Conservation (phyloP, 257 asterid genomes). For the Perilla frutescens region DNA sequence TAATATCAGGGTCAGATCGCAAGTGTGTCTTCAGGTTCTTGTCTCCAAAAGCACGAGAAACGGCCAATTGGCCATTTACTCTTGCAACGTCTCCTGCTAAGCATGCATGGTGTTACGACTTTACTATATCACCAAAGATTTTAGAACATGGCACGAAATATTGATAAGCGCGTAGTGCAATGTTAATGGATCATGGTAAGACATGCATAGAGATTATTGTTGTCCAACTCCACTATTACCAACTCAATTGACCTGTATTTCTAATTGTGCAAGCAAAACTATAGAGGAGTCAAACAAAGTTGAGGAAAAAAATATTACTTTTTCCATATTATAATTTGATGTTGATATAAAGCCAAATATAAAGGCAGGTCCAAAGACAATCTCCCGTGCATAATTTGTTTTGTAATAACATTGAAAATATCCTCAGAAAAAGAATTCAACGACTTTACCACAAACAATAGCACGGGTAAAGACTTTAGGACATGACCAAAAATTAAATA, state of each 20-base stretch:
- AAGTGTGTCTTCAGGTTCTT: slow-evolving; percentile 84
- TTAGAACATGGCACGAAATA: neutral
- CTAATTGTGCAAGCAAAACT: neutral
- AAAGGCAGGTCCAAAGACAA: no score
- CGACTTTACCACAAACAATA: no score
- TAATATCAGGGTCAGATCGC: slow-evolving; percentile 84
- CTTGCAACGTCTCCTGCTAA: slow-evolving; percentile 90
- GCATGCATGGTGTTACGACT: slow-evolving; percentile 1
- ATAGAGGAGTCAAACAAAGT: neutral
- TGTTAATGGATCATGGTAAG: no score
- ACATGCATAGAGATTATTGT: no score
- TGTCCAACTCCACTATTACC: neutral
- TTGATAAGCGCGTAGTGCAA: neutral
- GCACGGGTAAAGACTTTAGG: no score
- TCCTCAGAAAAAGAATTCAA: no score
- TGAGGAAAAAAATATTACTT: neutral
- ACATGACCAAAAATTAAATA: no score
- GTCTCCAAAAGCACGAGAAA: slow-evolving; percentile 98
- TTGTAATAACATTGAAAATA: no score
- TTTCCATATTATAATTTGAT: no score
- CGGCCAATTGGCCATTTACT: slow-evolving; percentile 93
- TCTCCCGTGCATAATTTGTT: no score
- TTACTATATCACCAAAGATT: neutral
- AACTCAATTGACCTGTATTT: neutral
- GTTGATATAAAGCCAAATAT: no score